A percentile compares a stretch with the other conserved stretches of the same genome.
Evolutionary conservation across 257 asterid genomes (phyloP).

Genomic region (Solanum sitiens): DNA sequence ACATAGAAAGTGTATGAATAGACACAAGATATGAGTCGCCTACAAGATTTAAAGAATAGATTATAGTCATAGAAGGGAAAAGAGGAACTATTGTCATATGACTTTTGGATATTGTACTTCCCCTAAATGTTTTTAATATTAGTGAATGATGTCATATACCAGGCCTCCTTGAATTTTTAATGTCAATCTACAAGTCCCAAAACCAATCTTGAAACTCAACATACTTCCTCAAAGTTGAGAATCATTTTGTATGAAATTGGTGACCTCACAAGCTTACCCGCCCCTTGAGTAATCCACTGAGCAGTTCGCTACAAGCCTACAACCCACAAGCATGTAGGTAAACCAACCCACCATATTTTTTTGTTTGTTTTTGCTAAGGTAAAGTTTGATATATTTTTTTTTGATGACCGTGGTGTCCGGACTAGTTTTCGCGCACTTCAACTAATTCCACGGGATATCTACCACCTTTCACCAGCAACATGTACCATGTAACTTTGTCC

Average conservation of each 20-base stretch:
- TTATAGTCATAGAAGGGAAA: neutral
- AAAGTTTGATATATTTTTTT: neutral
- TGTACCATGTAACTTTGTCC: neutral
- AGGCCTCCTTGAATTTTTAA: neutral
- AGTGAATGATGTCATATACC: neutral
- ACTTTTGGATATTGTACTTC: neutral
- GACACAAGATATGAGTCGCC: neutral
- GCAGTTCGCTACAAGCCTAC: neutral
- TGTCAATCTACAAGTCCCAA: neutral
- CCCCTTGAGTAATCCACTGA: neutral
- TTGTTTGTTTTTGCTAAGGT: neutral
- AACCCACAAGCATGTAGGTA: neutral
- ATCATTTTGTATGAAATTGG: neutral
- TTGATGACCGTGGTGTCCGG: neutral
- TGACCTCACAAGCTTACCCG: neutral
- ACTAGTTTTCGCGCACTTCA: neutral
- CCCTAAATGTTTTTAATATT: neutral
- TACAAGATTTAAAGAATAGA: neutral
- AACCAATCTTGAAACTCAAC: neutral
- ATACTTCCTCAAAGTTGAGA: neutral
- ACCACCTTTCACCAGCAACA: neutral
- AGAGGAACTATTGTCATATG: neutral
- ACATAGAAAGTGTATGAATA: neutral
- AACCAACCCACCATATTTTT: neutral
- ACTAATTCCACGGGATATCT: neutral